Evolutionary conservation across 768 basidiomycete genomes (phyloP).

Genomic region (Tremella fuciformis): DNA sequence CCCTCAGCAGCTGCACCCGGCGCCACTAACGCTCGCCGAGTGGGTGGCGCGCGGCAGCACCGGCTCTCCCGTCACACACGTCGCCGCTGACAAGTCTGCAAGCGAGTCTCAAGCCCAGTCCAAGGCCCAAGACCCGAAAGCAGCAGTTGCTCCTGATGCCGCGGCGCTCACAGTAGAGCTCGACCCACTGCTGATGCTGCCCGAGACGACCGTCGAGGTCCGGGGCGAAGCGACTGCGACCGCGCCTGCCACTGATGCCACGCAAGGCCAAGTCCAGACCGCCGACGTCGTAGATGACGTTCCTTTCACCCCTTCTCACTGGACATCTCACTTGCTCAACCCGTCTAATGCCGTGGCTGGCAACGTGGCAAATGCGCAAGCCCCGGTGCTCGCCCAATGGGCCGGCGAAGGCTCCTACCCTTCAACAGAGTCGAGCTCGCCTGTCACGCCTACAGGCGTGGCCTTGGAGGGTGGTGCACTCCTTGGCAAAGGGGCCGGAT

Average conservation of each 20-base stretch:
- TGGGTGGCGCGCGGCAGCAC: neutral
- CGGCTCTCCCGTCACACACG: neutral
- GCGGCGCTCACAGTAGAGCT: neutral
- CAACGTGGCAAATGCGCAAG: neutral
- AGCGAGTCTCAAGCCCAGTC: neutral
- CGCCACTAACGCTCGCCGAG: neutral
- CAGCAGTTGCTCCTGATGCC: neutral
- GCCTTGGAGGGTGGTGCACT: neutral
- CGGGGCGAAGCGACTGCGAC: too few relatives aligned
- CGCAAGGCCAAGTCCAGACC: neutral
- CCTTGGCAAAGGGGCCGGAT: neutral
- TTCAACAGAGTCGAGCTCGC: constrained; percentile 1
- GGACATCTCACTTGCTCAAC: constrained; percentile 2
- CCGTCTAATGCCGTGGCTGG: neutral
- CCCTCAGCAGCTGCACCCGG: neutral
- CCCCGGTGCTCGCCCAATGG: neutral
- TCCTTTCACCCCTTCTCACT: neutral
- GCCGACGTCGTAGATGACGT: neutral
- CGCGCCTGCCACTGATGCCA: neutral
- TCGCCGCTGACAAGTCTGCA: neutral
- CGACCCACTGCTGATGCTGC: neutral
- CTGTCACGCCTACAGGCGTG: constrained; percentile 1
- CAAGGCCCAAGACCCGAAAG: neutral
- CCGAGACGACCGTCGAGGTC: neutral
- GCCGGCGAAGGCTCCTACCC: constrained; percentile 1